A percentile compares a stretch with the other conserved stretches of the same genome.
phyloP scores from a whole-genome alignment of 2,329 filamentous ascomycete species.

The Ceratocystis cubensis region DNA sequence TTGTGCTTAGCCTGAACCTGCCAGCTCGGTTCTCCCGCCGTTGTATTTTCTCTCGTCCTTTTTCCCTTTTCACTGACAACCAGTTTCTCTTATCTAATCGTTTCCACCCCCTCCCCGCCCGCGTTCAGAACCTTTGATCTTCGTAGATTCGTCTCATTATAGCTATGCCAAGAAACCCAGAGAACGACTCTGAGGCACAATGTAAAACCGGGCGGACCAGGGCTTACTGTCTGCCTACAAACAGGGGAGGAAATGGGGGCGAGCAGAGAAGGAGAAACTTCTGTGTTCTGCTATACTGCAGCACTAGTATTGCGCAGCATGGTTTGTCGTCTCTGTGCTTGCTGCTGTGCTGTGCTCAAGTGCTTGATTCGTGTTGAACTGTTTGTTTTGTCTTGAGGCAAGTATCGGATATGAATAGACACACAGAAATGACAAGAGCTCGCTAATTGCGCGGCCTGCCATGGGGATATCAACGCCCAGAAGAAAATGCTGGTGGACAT shows the following conservation, averaged over 20 bases:
- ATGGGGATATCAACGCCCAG: neutral
- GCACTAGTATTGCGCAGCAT: too few species aligned
- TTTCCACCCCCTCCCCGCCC: too few species aligned
- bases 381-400: neutral
- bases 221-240: neutral
- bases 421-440: neutral
- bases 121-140: neutral
- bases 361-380: neutral
- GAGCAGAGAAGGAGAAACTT: neutral
- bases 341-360: neutral
- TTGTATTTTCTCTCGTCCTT: neutral
- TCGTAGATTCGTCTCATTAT: neutral
- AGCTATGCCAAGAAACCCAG: neutral
- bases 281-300: neutral
- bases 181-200: slow-evolving; percentile 4
- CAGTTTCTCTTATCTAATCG: too few species aligned
- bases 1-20: neutral
- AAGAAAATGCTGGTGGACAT: neutral
- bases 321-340: too few species aligned
- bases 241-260: neutral
- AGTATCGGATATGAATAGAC: slow-evolving; percentile 10
- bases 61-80: neutral
- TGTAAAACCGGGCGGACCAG: neutral
- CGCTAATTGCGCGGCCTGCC: neutral
- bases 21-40: neutral